phyloP scores from a whole-genome alignment of 2,329 filamentous ascomycete genomes.

The Tolypocladium pustulatum region DNA sequence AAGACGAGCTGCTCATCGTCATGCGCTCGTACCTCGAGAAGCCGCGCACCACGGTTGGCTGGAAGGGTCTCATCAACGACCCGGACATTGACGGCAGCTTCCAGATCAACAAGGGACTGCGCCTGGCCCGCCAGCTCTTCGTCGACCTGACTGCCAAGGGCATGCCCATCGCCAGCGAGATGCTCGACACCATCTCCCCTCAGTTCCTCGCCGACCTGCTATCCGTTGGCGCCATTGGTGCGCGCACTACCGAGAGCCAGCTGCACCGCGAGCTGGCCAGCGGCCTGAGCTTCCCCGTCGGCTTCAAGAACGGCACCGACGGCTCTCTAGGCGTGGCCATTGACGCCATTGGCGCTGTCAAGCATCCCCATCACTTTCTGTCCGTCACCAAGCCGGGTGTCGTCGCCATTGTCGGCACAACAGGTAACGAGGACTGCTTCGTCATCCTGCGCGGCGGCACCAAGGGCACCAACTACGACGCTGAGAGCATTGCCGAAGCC shows the following conservation, averaged over 20 bases:
- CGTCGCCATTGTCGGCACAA: slow-evolving; percentile 87
- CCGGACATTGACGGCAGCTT: slow-evolving; percentile 97
- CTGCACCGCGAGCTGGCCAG: slow-evolving; percentile 90
- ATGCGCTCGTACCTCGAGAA: slow-evolving; percentile 99
- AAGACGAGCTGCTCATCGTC: slow-evolving; percentile 82
- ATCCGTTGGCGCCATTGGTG: slow-evolving; percentile 85
- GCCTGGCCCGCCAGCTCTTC: slow-evolving; percentile 80
- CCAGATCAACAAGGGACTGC: slow-evolving; percentile 96
- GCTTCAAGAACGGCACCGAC: slow-evolving; percentile 99
- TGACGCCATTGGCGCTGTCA: slow-evolving; percentile 88
- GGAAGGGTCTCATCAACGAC: slow-evolving; percentile 98
- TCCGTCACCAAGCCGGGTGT: slow-evolving; percentile 95
- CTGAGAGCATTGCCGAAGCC: slow-evolving; percentile 70
- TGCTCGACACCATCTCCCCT: slow-evolving; percentile 95
- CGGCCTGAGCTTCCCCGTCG: slow-evolving; percentile 91
- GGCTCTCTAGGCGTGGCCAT: slow-evolving; percentile 82
- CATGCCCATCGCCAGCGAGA: slow-evolving; percentile 94
- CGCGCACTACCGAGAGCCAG: slow-evolving; percentile 94
- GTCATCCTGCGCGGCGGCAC: slow-evolving; percentile 89
- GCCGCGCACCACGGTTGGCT: slow-evolving; percentile 92
- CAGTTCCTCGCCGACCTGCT: slow-evolving; percentile 92
- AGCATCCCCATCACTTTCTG: slow-evolving; percentile 90
- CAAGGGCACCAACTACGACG: slow-evolving; percentile 89
- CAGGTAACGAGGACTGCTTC: slow-evolving; percentile 94
- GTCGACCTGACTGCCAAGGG: slow-evolving; percentile 83